A percentile compares a stretch with the other conserved stretches of the same genome.
phyloP scores from a whole-genome alignment of 352 stramenopile species.

The Pythium grandisporangium region DNA sequence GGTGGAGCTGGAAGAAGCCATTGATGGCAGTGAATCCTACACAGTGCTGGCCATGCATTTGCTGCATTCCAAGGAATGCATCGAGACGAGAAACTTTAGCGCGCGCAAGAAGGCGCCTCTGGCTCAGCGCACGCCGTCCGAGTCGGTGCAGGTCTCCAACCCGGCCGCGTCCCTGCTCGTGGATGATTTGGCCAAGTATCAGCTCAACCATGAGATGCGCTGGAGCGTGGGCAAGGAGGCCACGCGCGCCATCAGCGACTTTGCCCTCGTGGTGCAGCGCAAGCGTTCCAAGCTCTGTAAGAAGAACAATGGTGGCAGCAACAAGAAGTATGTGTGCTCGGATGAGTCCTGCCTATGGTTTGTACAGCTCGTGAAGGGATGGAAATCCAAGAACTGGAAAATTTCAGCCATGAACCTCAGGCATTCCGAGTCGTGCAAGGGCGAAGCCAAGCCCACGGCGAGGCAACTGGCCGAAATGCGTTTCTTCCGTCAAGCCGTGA shows the following conservation, averaged over 20 bases:
- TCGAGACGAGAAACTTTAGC: slow-evolving; percentile 72
- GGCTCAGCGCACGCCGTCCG: background rate
- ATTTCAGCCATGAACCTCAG: slow-evolving; percentile 84
- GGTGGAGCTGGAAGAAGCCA: slow-evolving; percentile 43
- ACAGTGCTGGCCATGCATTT: slow-evolving; percentile 45
- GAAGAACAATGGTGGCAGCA: slow-evolving; percentile 70
- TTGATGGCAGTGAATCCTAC: slow-evolving; percentile 26
- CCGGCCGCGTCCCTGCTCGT: slow-evolving; percentile 32
- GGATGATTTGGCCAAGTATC: slow-evolving; percentile 53
- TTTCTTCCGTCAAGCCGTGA: slow-evolving; percentile 63
- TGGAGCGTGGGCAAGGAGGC: slow-evolving; percentile 71
- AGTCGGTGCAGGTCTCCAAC: background rate
- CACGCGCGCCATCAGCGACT: slow-evolving; percentile 71
- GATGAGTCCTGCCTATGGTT: slow-evolving; percentile 68
- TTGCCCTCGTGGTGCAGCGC: slow-evolving; percentile 64
- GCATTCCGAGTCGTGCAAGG: slow-evolving; percentile 57
- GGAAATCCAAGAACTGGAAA: slow-evolving; percentile 86
- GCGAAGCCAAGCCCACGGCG: slow-evolving; percentile 55
- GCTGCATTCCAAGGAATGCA: slow-evolving; percentile 60
- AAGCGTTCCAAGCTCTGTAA: slow-evolving; percentile 78
- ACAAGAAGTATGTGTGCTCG: slow-evolving; percentile 84
- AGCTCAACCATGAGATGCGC: slow-evolving; percentile 74
- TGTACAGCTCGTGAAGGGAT: slow-evolving; percentile 67
- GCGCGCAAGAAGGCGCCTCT: slow-evolving; percentile 39
- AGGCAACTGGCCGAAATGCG: slow-evolving; percentile 72